Evolutionary conservation across 495 filamentous ascomycete species (phyloP).

Genomic region (Neurospora sp.): DNA sequence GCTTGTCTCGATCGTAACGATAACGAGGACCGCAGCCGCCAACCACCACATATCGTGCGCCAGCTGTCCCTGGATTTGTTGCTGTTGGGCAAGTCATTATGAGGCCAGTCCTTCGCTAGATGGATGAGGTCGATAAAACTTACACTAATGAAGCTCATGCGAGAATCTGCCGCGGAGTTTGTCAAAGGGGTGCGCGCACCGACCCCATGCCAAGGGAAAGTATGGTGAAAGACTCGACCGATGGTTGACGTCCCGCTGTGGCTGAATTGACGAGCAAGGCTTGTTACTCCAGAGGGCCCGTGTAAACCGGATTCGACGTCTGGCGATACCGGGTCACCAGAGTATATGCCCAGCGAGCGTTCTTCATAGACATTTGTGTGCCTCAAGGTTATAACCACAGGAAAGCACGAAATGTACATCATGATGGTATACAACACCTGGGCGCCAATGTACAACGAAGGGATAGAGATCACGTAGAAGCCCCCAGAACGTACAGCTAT

Average conservation of each 20-base stretch:
- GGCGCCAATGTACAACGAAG: constrained; percentile 58
- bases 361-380: constrained; percentile 60
- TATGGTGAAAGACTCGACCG: constrained; percentile 17
- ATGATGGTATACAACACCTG: constrained; percentile 81
- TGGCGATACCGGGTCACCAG: constrained; percentile 27
- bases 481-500: constrained; percentile 69
- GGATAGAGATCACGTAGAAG: constrained; percentile 71
- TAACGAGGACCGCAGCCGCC: constrained; percentile 59
- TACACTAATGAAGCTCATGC: constrained; percentile 36
- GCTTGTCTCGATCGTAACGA: constrained; percentile 61
- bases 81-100: constrained; percentile 9
- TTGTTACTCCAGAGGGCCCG: background rate
- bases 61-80: constrained; percentile 69
- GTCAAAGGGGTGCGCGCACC: constrained; percentile 15
- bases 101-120: background rate
- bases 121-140: background rate
- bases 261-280: constrained; percentile 9
- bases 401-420: constrained; percentile 83
- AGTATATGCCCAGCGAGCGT: constrained; percentile 58
- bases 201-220: constrained; percentile 30
- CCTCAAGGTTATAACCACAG: constrained; percentile 64
- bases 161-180: constrained; percentile 18
- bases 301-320: constrained; percentile 8
- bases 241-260: constrained; percentile 17
- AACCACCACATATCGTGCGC: constrained; percentile 87